Conservation (phyloP, 352 stramenopile genomes). For the Plasmopara muralis region DNA sequence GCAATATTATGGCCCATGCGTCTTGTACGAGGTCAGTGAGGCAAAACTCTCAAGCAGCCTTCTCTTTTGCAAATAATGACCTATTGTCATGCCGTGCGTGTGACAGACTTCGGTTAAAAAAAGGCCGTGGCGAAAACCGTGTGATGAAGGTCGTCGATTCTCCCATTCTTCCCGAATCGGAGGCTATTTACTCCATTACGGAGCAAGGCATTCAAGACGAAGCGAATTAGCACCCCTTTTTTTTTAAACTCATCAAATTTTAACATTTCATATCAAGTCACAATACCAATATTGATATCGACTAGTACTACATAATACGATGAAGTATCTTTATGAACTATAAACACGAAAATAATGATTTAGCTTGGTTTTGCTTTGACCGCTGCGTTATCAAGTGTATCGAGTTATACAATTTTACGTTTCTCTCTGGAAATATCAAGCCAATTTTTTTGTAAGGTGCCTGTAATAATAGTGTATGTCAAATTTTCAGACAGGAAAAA, state of each 20-base stretch:
- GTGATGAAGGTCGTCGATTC: constrained; percentile 97
- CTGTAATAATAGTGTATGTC: too few species aligned
- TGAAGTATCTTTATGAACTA: too few species aligned
- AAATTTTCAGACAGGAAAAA: too few species aligned
- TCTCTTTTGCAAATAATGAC: background rate
- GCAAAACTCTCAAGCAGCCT: background rate
- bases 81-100: background rate
- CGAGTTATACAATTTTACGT: too few species aligned
- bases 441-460: too few species aligned
- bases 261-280: too few species aligned
- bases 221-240: constrained; percentile 47
- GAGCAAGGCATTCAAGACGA: constrained; percentile 92
- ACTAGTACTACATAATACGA: too few species aligned
- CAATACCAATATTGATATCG: too few species aligned
- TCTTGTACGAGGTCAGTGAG: constrained; percentile 54
- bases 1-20: constrained; percentile 86
- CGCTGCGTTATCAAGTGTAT: too few species aligned
- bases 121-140: constrained; percentile 97
- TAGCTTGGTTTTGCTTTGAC: too few species aligned
- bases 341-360: too few species aligned
- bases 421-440: too few species aligned
- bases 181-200: constrained; percentile 97
- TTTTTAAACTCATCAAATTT: background rate
- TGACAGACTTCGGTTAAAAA: constrained; percentile 87
- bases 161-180: constrained; percentile 95